These are phyloP conservation scores for Stereocaulon alpinum DNA, from an alignment of 495 filamentous ascomycete species.

Conservation along the genomic window DNA sequence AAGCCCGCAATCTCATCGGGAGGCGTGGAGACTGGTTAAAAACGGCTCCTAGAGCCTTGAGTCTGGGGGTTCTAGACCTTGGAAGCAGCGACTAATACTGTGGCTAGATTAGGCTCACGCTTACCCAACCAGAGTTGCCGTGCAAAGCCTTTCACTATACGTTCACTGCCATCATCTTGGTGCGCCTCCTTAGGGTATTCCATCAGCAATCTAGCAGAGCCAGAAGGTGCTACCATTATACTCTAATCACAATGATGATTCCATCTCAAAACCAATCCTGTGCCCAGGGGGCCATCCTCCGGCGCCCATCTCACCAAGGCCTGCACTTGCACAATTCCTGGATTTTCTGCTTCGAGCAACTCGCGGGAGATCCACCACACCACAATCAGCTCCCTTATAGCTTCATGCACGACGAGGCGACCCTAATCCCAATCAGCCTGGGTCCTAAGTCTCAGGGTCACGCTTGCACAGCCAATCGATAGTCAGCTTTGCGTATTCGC, in stretches of 20 bases:
- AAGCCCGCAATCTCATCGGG: neutral
- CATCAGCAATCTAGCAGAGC: neutral
- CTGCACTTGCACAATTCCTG: neutral
- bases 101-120: neutral
- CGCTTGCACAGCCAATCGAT: slow-evolving; percentile 11
- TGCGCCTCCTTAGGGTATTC: neutral
- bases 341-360: neutral
- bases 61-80: neutral
- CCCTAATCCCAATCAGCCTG: neutral
- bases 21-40: neutral
- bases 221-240: neutral
- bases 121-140: neutral
- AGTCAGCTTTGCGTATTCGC: slow-evolving; percentile 7
- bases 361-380: neutral
- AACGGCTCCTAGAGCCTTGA: neutral
- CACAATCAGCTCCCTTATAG: slow-evolving; percentile 5
- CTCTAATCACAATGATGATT: neutral
- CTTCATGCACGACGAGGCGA: slow-evolving; percentile 3
- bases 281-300: neutral
- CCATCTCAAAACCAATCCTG: neutral
- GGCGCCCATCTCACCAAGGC: neutral
- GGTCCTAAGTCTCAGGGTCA: neutral
- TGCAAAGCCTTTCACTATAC: neutral
- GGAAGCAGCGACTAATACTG: neutral
- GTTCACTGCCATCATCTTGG: neutral